Evolutionary conservation across 202 grass and related monocot genomes (phyloP).

Genomic region (Bolboschoenoplectus hybrid): DNA sequence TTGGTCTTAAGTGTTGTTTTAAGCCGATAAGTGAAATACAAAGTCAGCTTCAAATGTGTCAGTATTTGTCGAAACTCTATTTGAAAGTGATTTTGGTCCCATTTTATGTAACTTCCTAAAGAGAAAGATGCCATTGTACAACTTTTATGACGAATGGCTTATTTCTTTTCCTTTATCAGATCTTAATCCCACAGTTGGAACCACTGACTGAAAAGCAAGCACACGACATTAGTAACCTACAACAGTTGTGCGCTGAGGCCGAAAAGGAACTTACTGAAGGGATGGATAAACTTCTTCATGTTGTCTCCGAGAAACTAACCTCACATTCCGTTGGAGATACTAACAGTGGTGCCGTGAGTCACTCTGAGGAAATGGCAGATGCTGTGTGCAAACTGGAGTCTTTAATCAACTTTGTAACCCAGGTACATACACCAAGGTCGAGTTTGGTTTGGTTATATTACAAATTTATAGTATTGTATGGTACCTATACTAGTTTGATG

Average conservation of each 20-base stretch:
- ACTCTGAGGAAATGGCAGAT: conserved; percentile 27
- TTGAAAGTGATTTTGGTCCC: neutral
- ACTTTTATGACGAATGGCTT: neutral
- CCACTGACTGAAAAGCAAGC: conserved; percentile 49
- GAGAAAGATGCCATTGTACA: neutral
- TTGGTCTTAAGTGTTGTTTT: neutral
- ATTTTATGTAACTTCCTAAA: neutral
- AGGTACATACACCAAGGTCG: conserved; percentile 17
- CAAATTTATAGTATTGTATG: neutral
- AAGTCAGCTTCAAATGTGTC: neutral
- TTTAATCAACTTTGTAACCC: conserved; percentile 28
- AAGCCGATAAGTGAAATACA: neutral
- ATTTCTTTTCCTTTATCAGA: conserved; percentile 23
- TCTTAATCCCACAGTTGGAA: conserved; percentile 50
- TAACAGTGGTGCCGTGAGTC: neutral
- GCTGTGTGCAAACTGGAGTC: conserved; percentile 38
- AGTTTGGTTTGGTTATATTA: conserved; percentile 4
- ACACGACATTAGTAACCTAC: conserved; percentile 37
- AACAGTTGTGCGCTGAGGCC: conserved; percentile 41
- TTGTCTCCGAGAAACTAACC: conserved; percentile 30
- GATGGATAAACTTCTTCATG: conserved; percentile 49
- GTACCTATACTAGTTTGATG: conserved; percentile 11
- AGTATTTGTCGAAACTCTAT: neutral
- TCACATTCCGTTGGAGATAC: conserved; percentile 11
- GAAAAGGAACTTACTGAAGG: conserved; percentile 48